Evolutionary conservation across 2,329 filamentous ascomycete genomes (phyloP), one percentile per base, ranked within the genome.

Genomic region (Neopestalotiopsis sp.): DNA sequence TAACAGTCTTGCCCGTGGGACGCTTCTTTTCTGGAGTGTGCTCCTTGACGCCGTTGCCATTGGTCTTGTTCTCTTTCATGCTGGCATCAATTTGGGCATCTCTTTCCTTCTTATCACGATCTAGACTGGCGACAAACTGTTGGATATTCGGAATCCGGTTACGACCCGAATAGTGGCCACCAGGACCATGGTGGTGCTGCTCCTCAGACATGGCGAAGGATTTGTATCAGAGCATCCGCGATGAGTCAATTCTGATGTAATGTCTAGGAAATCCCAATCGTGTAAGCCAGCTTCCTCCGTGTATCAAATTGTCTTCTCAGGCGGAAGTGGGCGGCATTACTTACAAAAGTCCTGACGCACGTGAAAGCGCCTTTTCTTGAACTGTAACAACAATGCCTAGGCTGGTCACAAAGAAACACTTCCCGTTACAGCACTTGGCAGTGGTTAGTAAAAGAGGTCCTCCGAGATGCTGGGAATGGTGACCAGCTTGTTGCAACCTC

Each of bases 71-170:
- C 13, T 75, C 67, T 70, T 82, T 82, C 5, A 81, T 76, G 20
- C 87, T 81, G 62, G 88, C 82, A 61, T 97, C 92, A 70, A 97
- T 90, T 71, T 88, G 83, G 68, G 86, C 86, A 80, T 97, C 93
- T 73, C 94, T 88, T 9, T 91, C 83, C 74, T 88, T 90, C 83
- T 97, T 97, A 73, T 97, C 90, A 66, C 82, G 84, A 79, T 97
- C 95, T 45, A 98, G 86, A 72, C 88, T 88, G 66, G 93, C 88
- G 73, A 97, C 87, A 73, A 97, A 97, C 79, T 95, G 89, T 77
- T 92, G 90, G 73, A 98, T 92, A 68, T 94, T 97, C 6, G 95
- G 95, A 66, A 98, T 90, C 30, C 93, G 92, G 79, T 97, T 97
- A 69, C 81, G 81, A 65, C 91, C 94, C 38, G 93, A 95, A 84